Evolutionary conservation across 805 yeast species (phyloP), one percentile per base, ranked within the genome.

Genomic region (Candida ulmi): DNA sequence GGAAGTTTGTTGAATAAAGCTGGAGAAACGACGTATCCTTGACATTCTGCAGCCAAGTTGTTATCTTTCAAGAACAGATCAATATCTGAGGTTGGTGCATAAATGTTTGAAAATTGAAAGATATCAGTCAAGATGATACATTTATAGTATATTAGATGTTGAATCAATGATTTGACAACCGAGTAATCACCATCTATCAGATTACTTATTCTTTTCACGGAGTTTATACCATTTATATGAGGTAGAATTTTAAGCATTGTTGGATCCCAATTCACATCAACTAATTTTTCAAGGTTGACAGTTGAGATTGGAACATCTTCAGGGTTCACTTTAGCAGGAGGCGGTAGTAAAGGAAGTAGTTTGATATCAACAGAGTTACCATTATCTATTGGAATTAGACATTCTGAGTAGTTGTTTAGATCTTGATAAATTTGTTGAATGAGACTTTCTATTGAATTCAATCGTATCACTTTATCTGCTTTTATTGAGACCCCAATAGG

Each of bases 241-340:
- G 96, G 96, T 11, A 87, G 63, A 18, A 93, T 85, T 49, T 84
- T 82, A 34, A 88, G 68, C 93, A 93, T 83, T 2, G 98, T 91
- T 2, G 97, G 97, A 60, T 93, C 99, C 97, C 99, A 93, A 52
- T 85, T 83, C 8, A 85, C 83, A 60, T 93, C 99, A 32, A 87
- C 80, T 45, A 93, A 68, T 29, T 74, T 65, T 23, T 72, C 72
- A 26, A 93, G 64, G 38, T 80, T 78, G 1, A 93, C 95, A 0
- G 91, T 81, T n/a, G 95, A 77, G 5, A 90, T 76, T 0, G 99
- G 99, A 1, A 93, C 99, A 19, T 91, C 95, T 51, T 70, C 85
- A 0, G 95, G 77, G 36, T 79, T 70, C 17, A 93, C 65, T 35
- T 76, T 76, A 0, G 90, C 82, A 3, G 88, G 78, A 1, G 91